Evolutionary conservation across 306 rosid species (phyloP), one percentile per base, ranked within the genome.

Genomic region (Citrullus colocynthis): DNA sequence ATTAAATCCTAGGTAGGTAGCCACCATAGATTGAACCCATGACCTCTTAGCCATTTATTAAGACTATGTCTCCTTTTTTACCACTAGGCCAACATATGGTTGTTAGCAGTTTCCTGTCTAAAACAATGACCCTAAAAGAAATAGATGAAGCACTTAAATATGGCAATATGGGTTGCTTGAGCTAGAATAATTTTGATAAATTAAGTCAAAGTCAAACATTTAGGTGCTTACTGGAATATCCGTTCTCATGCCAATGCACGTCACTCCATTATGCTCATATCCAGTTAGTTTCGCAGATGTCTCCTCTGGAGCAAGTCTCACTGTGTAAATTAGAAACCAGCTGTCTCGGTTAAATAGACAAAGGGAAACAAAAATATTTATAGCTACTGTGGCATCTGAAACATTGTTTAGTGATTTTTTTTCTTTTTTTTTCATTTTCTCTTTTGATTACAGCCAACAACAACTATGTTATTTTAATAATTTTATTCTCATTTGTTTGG

Each of bases 241-340:
- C 37, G 95, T 90, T 80, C 87, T 94, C 97, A 90, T 88, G 91
- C 96, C 98, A 78, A 94, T 79, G 78, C 98, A 94, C 67, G 97
- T 94, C 80, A 94, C 91, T 60, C 89, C 97, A 67, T 94, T 94
- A 87, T 87, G 98, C 80, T 83, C 94, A 81, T 71, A 94, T 78
- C 98, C 98, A 74, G 96, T 91, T 88, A 94, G 80, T 41, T 87
- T 82, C 0, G 44, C 54, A 59, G 98, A 94, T 32, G 66, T 84
- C 81, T 92, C 97, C 85, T 92, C 97, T 10, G 97, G 95, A 61
- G 93, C 98, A 79, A 92, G 95, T 88, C 98, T 94, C 89, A 94
- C 98, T 90, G 91, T 83, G 82, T 52, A 74, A 76, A 83, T 72
- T 77, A 34, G 59, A 49, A 79, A 60, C 59, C 52, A 18, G 59